Base-by-base conservation (phyloP, 2,329 filamentous ascomycete genomes). In the Colletotrichum gigasporum region DNA sequence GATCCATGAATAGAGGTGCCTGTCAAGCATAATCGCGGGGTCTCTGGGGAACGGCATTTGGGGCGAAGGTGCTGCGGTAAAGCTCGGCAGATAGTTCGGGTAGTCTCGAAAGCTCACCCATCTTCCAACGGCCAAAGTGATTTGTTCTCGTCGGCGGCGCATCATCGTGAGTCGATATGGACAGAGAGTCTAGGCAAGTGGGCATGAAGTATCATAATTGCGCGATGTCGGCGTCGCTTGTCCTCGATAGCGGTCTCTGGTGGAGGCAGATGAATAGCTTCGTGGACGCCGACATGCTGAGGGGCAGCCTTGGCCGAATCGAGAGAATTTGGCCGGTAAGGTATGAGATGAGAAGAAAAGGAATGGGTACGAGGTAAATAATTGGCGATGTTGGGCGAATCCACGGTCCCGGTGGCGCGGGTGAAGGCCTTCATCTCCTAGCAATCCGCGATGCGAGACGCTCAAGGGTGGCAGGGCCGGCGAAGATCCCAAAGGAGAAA, bases 11-110 rank as follows among this genome's bases (percentile, higher is more conserved):
- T 32, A 4, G 20, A 11, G 12, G 6, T 5, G 26, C 24, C 32
- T 39, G 37, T 47, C 28, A 52, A 28, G 39, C 39, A 9, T n/a
- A 60, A 52, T 52, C 39, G 37, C 39, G 30, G 39, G 37, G 54
- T 26, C 7, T 20, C 14, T 34, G 12, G 30, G 32, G 8, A 41
- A 12, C 18, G 16, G 45, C 37, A 14, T 11, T 62, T 45, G 26
- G 14, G 24, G n/a, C 7, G 10, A 26, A 44, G 28, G 11, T 24
- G 11, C 28, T 24, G 59, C 44, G 42, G n/a, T 11, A 48, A 14
- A 32, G 14, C 32, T n/a, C 50, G 41, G 55, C 32, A 12, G 10
- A 26, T 26, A 4, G 8, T 8, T 10, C n/a, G n/a, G n/a, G n/a
- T 47, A 2, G 44, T 20, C 16, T 22, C 44, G 24, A 22, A 10